These are phyloP conservation scores for Synura sp. DNA, from an alignment of 352 stramenopile species.

Conservation along the genomic window DNA sequence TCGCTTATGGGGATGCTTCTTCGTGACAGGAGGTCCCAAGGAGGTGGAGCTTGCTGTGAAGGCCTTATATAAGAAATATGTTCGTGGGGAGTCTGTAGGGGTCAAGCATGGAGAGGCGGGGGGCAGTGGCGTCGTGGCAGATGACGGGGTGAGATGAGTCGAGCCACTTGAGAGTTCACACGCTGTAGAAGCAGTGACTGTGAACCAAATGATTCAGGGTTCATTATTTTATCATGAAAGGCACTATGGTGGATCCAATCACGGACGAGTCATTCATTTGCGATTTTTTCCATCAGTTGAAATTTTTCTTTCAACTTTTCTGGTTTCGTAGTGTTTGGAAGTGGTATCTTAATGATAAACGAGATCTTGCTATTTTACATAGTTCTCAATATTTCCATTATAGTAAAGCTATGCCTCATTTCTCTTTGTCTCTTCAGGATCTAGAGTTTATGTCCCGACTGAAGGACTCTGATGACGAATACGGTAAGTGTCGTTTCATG, in stretches of 20 bases:
- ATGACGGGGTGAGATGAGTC: background rate
- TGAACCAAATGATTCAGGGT: background rate
- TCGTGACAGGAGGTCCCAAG: constrained; percentile 34
- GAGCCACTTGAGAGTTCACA: background rate
- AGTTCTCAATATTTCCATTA: too few species aligned
- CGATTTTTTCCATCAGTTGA: too few species aligned
- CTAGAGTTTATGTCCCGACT: too few species aligned
- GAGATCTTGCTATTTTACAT: too few species aligned
- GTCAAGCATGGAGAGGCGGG: background rate
- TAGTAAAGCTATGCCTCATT: too few species aligned
- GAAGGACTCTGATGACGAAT: too few species aligned
- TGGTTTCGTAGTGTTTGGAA: too few species aligned
- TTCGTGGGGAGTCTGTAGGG: constrained; percentile 16
- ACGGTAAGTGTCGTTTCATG: too few species aligned
- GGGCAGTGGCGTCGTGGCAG: background rate
- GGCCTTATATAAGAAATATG: constrained; percentile 45
- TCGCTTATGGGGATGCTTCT: too few species aligned
- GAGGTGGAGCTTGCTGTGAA: constrained; percentile 47
- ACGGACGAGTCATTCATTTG: background rate
- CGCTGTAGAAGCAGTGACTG: background rate
- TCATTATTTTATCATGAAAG: background rate
- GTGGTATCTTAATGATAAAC: too few species aligned
- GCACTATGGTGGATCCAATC: background rate
- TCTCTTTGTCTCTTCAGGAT: too few species aligned
- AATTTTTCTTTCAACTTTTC: too few species aligned